Evolutionary conservation across 805 yeast genomes (phyloP), one percentile per base, ranked within the genome.

Genomic region (Cyberlindnera japonica): DNA sequence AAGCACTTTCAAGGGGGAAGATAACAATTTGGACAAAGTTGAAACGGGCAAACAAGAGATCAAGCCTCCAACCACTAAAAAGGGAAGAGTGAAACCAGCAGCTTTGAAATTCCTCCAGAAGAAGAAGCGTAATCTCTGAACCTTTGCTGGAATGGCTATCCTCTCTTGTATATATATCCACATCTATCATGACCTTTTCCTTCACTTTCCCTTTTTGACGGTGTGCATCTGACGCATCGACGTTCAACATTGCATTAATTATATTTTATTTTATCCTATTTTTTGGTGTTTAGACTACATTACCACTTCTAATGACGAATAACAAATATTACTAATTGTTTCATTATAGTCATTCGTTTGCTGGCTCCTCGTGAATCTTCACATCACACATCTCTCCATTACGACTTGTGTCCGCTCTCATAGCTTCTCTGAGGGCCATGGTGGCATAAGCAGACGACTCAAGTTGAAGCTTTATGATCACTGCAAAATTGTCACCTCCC

Each of bases 401-500:
- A 52, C 75, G 71, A 20, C 80, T 70, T 3, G 90, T 82, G 49
- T 83, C 91, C 23, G 77, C 74, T 58, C 80, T 83, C 85, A 90
- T 79, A 37, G 87, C 76, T 61, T 93, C 98, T 58, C 99, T 76
- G 37, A 93, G 64, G 1, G 96, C 95, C 99, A 93, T 95, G 0
- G 99, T 93, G 2, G 99, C 99, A 61, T 93, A 93, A 6, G 95
- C 81, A 25, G 96, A 83, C 3, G 85, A 80, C 5, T 89, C 91
- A 43, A 93, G 69, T 55, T 79, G 83, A 72, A 93, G 71, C 50
- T 75, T 80, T 43, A 95, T 60, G 5, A 93, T 71, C 12, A 90
- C 77, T 0, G 96, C 97, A 0, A 71, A 67, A 43, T 74, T 77
- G 32, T 61, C 58, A 35, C 67, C 66, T 27, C 46, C 45, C 48